Evolutionary conservation across 805 yeast species (phyloP).

Genomic region (Spathaspora passalidarum): DNA sequence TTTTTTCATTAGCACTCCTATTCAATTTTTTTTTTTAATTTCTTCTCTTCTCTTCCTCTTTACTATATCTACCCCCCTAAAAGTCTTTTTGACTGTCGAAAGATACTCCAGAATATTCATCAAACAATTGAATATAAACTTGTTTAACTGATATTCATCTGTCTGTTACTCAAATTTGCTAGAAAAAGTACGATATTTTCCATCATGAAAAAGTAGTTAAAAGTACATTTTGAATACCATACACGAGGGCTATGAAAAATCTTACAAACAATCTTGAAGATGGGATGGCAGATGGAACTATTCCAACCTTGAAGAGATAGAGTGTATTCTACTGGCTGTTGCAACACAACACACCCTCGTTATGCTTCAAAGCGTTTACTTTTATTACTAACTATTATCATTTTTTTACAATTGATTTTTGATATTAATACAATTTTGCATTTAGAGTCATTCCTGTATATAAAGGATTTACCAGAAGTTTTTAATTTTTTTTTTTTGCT

Average conservation of each 20-base stretch:
- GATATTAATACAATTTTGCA: neutral
- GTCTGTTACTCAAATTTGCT: constrained; percentile 1
- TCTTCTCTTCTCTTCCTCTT: neutral
- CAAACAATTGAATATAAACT: neutral
- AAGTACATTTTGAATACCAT: neutral
- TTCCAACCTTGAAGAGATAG: neutral
- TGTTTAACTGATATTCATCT: neutral
- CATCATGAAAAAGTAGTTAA: neutral
- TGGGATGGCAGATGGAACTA: neutral
- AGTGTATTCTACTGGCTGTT: neutral
- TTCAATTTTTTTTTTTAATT: neutral
- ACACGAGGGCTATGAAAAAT: neutral
- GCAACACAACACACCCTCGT: neutral
- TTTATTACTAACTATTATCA: neutral
- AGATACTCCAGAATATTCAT: neutral
- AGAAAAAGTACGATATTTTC: neutral
- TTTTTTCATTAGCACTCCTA: neutral
- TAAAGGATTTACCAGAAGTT: neutral
- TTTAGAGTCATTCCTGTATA: constrained; percentile 1
- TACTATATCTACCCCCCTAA: neutral
- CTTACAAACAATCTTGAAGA: neutral
- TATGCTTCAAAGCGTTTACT: neutral
- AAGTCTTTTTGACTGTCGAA: neutral
- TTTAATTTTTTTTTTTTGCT: neutral
- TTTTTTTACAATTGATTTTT: neutral